Evolutionary conservation across 257 asterid genomes (phyloP).

Genomic region (Salvia hispanica): DNA sequence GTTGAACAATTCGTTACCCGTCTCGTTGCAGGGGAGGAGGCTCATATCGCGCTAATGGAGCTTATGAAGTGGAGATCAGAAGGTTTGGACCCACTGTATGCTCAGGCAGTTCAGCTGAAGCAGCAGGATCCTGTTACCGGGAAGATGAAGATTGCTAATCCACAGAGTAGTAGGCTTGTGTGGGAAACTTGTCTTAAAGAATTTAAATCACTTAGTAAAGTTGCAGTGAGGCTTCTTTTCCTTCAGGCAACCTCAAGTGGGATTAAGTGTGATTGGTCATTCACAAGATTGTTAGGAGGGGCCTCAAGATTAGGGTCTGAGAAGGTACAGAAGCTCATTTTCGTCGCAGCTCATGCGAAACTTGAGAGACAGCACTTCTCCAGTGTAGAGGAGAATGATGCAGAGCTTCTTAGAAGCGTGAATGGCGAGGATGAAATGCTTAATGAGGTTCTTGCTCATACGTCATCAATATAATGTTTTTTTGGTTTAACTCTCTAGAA

Average conservation of each 20-base stretch:
- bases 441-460: slow-evolving; percentile 63
- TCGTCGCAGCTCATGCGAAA: slow-evolving; percentile 72
- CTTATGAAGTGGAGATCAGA: slow-evolving; percentile 92
- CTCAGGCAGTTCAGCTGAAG: slow-evolving; percentile 87
- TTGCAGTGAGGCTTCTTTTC: slow-evolving; percentile 85
- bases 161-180: slow-evolving; percentile 82
- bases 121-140: slow-evolving; percentile 73
- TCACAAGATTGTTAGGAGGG: slow-evolving; percentile 52
- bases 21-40: slow-evolving; percentile 71
- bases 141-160: slow-evolving; percentile 76
- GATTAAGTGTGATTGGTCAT: slow-evolving; percentile 56
- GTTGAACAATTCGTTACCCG: slow-evolving; percentile 67
- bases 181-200: slow-evolving; percentile 88
- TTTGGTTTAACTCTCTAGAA: slow-evolving; percentile 36
- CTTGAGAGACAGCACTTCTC: slow-evolving; percentile 57
- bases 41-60: slow-evolving; percentile 71
- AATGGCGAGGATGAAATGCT: slow-evolving; percentile 63
- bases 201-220: slow-evolving; percentile 58
- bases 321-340: slow-evolving; percentile 68
- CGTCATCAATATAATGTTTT: slow-evolving; percentile 56
- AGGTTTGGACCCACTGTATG: slow-evolving; percentile 81
- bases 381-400: slow-evolving; percentile 62
- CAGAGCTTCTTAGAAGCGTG: slow-evolving; percentile 50
- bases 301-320: slow-evolving; percentile 54
- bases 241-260: slow-evolving; percentile 79